Conservation (phyloP, 2,329 filamentous ascomycete genomes). For the Stagonosporopsis rhizophila region DNA sequence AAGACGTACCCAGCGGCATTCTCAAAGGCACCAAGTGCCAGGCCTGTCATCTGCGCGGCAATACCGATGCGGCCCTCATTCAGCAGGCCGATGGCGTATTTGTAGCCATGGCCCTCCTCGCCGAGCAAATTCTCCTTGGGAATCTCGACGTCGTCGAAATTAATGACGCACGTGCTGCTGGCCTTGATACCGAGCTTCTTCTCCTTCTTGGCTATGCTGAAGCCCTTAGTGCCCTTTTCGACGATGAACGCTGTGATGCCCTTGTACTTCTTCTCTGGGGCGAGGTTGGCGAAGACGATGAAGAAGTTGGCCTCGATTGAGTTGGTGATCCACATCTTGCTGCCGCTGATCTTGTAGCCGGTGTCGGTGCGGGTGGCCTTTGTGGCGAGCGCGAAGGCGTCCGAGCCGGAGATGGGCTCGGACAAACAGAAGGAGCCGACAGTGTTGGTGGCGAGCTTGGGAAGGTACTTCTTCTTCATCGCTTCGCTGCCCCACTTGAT, state of each 20-base stretch:
- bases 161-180: conserved; percentile 95
- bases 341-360: conserved; percentile 86
- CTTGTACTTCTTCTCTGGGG: conserved; percentile 91
- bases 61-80: conserved; percentile 99
- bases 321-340: conserved; percentile 99
- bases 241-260: conserved; percentile 96
- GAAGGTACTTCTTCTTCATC: conserved; percentile 85
- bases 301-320: conserved; percentile 92
- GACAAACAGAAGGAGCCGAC: conserved; percentile 92
- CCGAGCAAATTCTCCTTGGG: conserved; percentile 89
- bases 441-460: conserved; percentile 86
- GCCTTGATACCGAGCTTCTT: conserved; percentile 98
- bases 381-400: conserved; percentile 94
- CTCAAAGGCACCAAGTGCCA: conserved; percentile 92
- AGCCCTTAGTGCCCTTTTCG: conserved; percentile 87
- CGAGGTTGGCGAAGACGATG: conserved; percentile 96
- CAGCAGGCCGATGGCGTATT: conserved; percentile 91
- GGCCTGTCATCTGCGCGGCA: conserved; percentile 96
- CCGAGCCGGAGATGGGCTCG: conserved; percentile 90
- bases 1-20: conserved; percentile 77
- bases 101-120: conserved; percentile 90
- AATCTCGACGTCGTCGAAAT: conserved; percentile 94
- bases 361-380: conserved; percentile 82
- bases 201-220: conserved; percentile 98
- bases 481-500: conserved; percentile 81